Base-by-base conservation (phyloP, 192 early-diverging fungal genomes). In the Rhizophagus clarus region DNA sequence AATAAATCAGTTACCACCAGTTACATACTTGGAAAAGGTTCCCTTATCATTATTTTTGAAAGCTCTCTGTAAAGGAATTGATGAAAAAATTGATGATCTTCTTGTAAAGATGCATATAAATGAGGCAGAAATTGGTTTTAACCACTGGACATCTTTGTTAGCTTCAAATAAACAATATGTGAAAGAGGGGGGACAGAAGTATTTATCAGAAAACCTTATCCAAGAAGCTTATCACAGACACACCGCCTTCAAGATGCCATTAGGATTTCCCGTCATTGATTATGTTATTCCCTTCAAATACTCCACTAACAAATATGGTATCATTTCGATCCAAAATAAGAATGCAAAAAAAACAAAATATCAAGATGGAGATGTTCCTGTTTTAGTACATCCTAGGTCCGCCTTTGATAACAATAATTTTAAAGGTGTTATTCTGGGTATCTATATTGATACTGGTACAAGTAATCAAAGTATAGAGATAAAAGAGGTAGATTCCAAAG, bases 131-230 rank as follows among this genome's bases (percentile, higher is more conserved):
- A 72, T 72, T 32, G 37, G 37, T 17, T 72, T 72, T 45, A 72
- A 72, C 37, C 37, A 72, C 20, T 72, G 70, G 37, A 71, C 37
- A 71, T 34, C 69, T 71, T 71, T 71, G 37, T 71, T 42, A 71
- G 70, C 10, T 5, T 14, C 70, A 3, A 72, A 72, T 72, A 24
- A 72, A 72, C 14, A 72, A 20, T 42, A 72, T 72, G 34, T 72
- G 4, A 37, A 72, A 72, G n/a, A 24, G n/a, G 20, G 34, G 32
- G 69, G 31, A 42, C 15, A 40, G 3, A 72, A 72, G 22, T 4
- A 15, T 72, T n/a, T 72, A 72, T 40, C 70, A 72, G 37, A 42
- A n/a, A n/a, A 42, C 4, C 70, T 72, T 10, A 9, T 72, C 29
- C 3, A 7, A 72, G 70, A 72, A 72, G 70, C 70, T 72, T 72